Percentiles rank a stretch among this genome's conserved stretches.
Conservation (phyloP, 108 stramenopile genomes). For the Pseudonitzschia pungens region DNA sequence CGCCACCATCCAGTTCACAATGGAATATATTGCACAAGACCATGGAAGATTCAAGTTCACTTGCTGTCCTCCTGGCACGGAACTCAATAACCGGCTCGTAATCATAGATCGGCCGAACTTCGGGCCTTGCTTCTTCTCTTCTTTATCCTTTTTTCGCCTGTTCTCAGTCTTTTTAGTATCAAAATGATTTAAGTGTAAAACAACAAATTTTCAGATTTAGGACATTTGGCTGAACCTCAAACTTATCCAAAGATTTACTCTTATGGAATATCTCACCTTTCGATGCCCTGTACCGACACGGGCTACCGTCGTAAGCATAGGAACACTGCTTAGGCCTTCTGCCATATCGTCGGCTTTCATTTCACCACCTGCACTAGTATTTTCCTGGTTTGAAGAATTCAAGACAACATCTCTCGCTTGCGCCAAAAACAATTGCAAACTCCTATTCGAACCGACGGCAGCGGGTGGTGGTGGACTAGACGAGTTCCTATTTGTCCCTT, state of each 20-base stretch:
- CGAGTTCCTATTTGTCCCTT: not conserved
- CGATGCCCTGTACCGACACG: conserved; percentile 1
- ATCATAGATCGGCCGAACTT: conserved; percentile 67
- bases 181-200: not conserved
- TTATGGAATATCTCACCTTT: not conserved
- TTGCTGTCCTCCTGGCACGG: conserved; percentile 34
- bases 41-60: conserved; percentile 67
- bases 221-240: too few species aligned
- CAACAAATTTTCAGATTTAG: too few species aligned
- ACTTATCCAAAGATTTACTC: not conserved
- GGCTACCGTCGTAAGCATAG: not conserved
- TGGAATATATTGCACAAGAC: conserved; percentile 86
- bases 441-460: conserved; percentile 16
- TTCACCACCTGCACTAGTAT: not conserved
- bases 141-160: not conserved
- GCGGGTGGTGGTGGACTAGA: conserved; percentile 11
- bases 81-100: conserved; percentile 64
- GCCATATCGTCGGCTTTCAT: conserved; percentile 3
- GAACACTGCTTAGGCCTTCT: not conserved
- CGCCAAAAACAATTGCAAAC: conserved; percentile 25
- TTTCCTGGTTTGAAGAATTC: not conserved
- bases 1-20: conserved; percentile 90
- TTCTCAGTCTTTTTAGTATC: not conserved
- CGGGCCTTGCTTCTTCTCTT: conserved; percentile 28
- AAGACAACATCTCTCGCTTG: conserved; percentile 12